phyloP scores from a whole-genome alignment of 768 basidiomycete genomes.

The Neoboletus subvelutipes region DNA sequence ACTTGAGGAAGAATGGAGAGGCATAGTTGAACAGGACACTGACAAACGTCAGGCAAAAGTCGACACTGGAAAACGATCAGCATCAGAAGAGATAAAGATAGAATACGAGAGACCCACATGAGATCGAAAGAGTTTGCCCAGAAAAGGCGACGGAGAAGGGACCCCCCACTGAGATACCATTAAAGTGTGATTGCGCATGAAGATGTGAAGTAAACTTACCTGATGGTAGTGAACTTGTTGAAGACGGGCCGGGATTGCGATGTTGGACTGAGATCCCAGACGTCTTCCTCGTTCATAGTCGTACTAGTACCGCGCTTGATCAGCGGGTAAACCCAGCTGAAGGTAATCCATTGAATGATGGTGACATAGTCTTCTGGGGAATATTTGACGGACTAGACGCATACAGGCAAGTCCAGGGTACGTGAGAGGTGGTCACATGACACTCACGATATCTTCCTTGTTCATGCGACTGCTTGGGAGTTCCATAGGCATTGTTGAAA shows the following conservation, averaged over 20 bases:
- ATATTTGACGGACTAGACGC: slow-evolving; percentile 25
- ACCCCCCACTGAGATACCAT: slow-evolving; percentile 17
- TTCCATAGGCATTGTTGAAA: slow-evolving; percentile 63
- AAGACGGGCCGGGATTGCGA: slow-evolving; percentile 68
- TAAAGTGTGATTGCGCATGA: neutral
- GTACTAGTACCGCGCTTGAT: slow-evolving; percentile 47
- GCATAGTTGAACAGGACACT: slow-evolving; percentile 77
- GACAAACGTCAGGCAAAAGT: slow-evolving; percentile 64
- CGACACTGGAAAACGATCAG: slow-evolving; percentile 41
- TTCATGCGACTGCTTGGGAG: slow-evolving; percentile 56
- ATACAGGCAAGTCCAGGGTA: neutral
- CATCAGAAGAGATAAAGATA: neutral
- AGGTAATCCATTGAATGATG: slow-evolving; percentile 70
- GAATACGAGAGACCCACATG: slow-evolving; percentile 22
- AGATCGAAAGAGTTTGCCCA: slow-evolving; percentile 48
- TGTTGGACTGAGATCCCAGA: slow-evolving; percentile 70
- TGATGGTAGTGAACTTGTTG: slow-evolving; percentile 38
- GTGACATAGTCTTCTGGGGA: slow-evolving; percentile 74
- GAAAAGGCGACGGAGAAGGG: slow-evolving; percentile 44
- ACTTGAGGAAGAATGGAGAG: slow-evolving; percentile 85
- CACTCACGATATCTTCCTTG: slow-evolving; percentile 61
- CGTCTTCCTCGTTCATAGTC: slow-evolving; percentile 68
- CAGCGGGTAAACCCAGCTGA: slow-evolving; percentile 69
- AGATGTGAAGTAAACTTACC: slow-evolving; percentile 4
- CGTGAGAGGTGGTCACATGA: neutral